Conservation (phyloP, 352 stramenopile species). For the Elongisporangium undulatum region DNA sequence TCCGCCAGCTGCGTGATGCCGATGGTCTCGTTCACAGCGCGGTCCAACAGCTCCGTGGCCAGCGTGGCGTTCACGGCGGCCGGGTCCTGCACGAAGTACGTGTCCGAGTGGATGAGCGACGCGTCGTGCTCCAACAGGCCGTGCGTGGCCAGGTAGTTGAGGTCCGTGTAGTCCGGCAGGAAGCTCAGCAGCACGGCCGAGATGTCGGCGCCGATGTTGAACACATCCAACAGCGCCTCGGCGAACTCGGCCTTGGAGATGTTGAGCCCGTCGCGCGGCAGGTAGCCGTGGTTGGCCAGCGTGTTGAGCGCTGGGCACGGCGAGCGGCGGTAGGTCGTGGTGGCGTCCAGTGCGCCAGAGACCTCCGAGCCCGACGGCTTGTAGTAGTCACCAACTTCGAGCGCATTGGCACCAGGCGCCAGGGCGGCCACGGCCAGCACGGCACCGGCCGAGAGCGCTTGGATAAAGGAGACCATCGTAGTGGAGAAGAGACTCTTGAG, state of each 20-base stretch:
- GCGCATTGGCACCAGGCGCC: conserved; percentile 2
- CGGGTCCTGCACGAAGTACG: conserved; percentile 23
- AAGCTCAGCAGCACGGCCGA: conserved; percentile 9
- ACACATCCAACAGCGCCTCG: conserved; percentile 24
- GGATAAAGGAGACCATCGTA: too few species aligned
- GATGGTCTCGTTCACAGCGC: conserved; percentile 18
- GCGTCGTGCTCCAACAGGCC: conserved; percentile 32
- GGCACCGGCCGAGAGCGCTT: too few species aligned
- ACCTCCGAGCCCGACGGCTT: conserved; percentile 14
- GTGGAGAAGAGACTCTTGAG: too few species aligned
- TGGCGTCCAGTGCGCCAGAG: conserved; percentile 19
- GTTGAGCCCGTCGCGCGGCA: conserved; percentile 32
- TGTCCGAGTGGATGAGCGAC: conserved; percentile 26
- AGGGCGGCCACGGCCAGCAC: neutral
- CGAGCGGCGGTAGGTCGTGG: conserved; percentile 20
- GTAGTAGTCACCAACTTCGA: conserved; percentile 26
- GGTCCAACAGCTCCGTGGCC: conserved; percentile 15
- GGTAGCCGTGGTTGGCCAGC: too few species aligned
- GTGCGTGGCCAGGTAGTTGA: conserved; percentile 29
- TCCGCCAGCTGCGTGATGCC: conserved; percentile 12
- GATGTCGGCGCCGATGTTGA: conserved; percentile 23
- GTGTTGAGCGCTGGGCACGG: conserved; percentile 47
- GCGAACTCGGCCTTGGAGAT: conserved; percentile 14
- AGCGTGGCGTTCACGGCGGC: conserved; percentile 21
- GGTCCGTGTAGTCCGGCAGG: conserved; percentile 16